Evolutionary conservation across 1,284 basidiomycete species (phyloP).

Genomic region (Boletellus dicymbophilus): DNA sequence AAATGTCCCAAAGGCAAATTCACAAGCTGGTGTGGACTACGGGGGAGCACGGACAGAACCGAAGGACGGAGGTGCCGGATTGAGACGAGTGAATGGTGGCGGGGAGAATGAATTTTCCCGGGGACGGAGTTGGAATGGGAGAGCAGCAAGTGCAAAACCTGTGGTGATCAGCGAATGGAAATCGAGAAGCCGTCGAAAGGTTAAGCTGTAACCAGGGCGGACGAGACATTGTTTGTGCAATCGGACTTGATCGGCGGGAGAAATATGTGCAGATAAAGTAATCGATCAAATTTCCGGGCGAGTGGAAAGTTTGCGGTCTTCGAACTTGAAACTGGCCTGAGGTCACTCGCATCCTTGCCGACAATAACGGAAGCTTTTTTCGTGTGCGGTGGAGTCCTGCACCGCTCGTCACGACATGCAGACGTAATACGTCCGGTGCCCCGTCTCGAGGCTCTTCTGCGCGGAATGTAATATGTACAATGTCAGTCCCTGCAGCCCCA

Average conservation of each 20-base stretch:
- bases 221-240: slow-evolving; percentile 19
- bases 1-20: too few species aligned
- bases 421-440: too few species aligned
- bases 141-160: not conserved
- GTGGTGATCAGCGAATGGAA: slow-evolving; percentile 3
- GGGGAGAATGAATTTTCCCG: slow-evolving; percentile 12
- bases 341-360: slow-evolving; percentile 32
- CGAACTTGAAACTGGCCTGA: slow-evolving; percentile 37
- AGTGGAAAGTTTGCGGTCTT: slow-evolving; percentile 32
- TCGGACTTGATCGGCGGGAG: slow-evolving; percentile 38
- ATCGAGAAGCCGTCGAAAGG: slow-evolving; percentile 14
- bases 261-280: slow-evolving; percentile 36
- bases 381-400: too few species aligned
- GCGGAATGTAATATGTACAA: too few species aligned
- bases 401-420: too few species aligned
- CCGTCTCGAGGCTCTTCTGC: too few species aligned
- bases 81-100: slow-evolving; percentile 16
- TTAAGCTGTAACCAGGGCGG: slow-evolving; percentile 25
- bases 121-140: not conserved
- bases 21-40: too few species aligned
- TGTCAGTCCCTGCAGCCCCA: too few species aligned
- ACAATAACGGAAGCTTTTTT: slow-evolving; percentile 28
- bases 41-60: too few species aligned
- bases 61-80: slow-evolving; percentile 30
- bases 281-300: slow-evolving; percentile 28